Percentiles rank a stretch among this genome's conserved stretches.
These are phyloP conservation scores for Schwanniomyces pseudopolymorphus DNA, from an alignment of 805 yeast genomes.

Conservation along the genomic window DNA sequence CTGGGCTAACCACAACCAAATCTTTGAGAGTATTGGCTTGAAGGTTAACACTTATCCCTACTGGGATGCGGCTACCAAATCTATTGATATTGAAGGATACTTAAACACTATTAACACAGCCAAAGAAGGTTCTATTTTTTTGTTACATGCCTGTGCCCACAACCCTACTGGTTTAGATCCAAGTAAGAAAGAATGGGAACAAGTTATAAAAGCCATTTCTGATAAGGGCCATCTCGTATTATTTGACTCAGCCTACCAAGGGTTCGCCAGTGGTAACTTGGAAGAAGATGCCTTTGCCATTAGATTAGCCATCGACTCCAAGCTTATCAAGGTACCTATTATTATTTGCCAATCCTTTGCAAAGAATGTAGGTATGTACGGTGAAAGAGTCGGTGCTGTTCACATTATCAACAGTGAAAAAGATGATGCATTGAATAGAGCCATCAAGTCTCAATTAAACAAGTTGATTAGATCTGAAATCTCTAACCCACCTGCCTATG, in stretches of 20 bases:
- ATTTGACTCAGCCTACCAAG: slow-evolving; percentile 96
- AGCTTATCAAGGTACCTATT: slow-evolving; percentile 27
- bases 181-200: slow-evolving; percentile 73
- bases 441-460: slow-evolving; percentile 74
- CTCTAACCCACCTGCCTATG: slow-evolving; percentile 94
- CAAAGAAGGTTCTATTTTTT: slow-evolving; percentile 70
- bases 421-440: slow-evolving; percentile 44
- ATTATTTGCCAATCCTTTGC: slow-evolving; percentile 94
- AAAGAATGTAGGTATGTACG: slow-evolving; percentile 94
- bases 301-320: slow-evolving; percentile 53
- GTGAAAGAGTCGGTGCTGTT: slow-evolving; percentile 95
- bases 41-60: slow-evolving; percentile 74
- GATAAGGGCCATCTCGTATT: slow-evolving; percentile 69
- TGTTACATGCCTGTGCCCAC: slow-evolving; percentile 95
- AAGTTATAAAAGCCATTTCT: slow-evolving; percentile 62
- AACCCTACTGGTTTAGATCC: slow-evolving; percentile 98
- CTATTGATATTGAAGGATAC: slow-evolving; percentile 71
- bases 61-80: slow-evolving; percentile 73
- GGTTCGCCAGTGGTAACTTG: slow-evolving; percentile 89
- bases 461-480: slow-evolving; percentile 77
- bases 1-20: slow-evolving; percentile 96
- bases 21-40: slow-evolving; percentile 71
- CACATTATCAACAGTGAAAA: slow-evolving; percentile 61
- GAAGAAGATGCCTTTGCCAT: slow-evolving; percentile 83
- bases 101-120: slow-evolving; percentile 62